Conservation (phyloP, 1,139 yeast species). For the Kodamaea fungicola region DNA sequence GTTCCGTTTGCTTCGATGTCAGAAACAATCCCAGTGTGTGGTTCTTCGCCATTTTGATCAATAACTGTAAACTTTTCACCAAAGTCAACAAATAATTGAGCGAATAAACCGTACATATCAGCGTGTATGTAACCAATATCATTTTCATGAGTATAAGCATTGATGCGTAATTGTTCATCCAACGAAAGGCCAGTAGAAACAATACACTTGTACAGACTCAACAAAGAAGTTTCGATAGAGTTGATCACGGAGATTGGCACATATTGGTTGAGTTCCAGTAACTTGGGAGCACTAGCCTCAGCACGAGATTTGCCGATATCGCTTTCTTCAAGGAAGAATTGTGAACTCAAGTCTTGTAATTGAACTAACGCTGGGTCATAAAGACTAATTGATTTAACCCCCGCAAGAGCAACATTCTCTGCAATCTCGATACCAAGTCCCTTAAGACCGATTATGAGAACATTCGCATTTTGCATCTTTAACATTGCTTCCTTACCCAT, state of each 20-base stretch:
- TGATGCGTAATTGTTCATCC: conserved; percentile 73
- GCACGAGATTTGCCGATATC: conserved; percentile 85
- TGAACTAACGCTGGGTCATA: conserved; percentile 75
- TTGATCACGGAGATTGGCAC: conserved; percentile 78
- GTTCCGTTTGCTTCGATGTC: conserved; percentile 88
- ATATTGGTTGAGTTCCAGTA: conserved; percentile 82
- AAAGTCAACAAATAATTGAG: conserved; percentile 84
- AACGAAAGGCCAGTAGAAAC: conserved; percentile 76
- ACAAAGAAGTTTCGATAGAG: conserved; percentile 43
- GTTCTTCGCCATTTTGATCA: conserved; percentile 93
- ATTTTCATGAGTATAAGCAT: conserved; percentile 68
- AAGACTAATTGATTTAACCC: conserved; percentile 87
- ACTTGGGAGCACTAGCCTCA: conserved; percentile 55
- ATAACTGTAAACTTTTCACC: conserved; percentile 77
- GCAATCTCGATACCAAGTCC: conserved; percentile 97
- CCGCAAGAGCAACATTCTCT: conserved; percentile 93
- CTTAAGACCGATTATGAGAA: conserved; percentile 78
- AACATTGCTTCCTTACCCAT: conserved; percentile 97
- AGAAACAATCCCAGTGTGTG: conserved; percentile 78
- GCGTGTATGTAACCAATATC: conserved; percentile 79
- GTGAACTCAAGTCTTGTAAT: conserved; percentile 77
- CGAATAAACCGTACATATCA: conserved; percentile 84
- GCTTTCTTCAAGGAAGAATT: conserved; percentile 63
- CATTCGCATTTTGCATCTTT: conserved; percentile 91
- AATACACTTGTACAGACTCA: conserved; percentile 69